phyloP scores from a whole-genome alignment of 257 asterid genomes.

The Pogostemon cablin region DNA sequence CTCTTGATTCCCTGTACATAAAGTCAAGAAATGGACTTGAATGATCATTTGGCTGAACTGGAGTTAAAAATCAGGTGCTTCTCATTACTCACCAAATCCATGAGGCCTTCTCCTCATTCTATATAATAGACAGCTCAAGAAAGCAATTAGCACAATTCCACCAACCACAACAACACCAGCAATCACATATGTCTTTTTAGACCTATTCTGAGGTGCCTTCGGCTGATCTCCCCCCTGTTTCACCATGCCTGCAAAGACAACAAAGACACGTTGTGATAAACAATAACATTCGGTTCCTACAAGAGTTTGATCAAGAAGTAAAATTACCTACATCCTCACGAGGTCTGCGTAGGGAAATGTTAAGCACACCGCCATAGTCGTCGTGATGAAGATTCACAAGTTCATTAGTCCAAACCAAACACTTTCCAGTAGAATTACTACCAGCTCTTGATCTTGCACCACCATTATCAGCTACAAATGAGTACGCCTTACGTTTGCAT shows the following conservation, averaged over 20 bases:
- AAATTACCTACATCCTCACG: constrained; percentile 31
- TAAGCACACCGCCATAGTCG: not conserved
- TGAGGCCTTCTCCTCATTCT: constrained; percentile 29
- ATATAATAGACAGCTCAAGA: constrained; percentile 35
- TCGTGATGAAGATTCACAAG: constrained; percentile 32
- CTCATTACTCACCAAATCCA: constrained; percentile 24
- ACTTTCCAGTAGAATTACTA: not conserved
- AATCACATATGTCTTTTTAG: constrained; percentile 11
- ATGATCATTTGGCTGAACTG: not conserved
- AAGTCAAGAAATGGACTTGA: constrained; percentile 5
- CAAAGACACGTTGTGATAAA: not conserved
- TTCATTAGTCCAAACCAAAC: constrained; percentile 35
- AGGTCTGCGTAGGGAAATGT: constrained; percentile 35
- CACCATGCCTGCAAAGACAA: not conserved
- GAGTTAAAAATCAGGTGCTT: not conserved
- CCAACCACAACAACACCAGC: constrained; percentile 24
- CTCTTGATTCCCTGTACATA: constrained; percentile 27
- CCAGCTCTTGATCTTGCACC: not conserved
- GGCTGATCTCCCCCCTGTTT: not conserved
- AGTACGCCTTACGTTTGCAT: constrained; percentile 42
- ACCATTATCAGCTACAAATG: not conserved
- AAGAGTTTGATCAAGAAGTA: not conserved
- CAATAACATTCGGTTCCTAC: not conserved
- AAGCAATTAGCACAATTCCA: constrained; percentile 31
- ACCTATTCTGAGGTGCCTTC: constrained; percentile 11